Evolutionary conservation across 352 stramenopile species (phyloP), one percentile per base, ranked within the genome.

Genomic region (Peronospora destructor): DNA sequence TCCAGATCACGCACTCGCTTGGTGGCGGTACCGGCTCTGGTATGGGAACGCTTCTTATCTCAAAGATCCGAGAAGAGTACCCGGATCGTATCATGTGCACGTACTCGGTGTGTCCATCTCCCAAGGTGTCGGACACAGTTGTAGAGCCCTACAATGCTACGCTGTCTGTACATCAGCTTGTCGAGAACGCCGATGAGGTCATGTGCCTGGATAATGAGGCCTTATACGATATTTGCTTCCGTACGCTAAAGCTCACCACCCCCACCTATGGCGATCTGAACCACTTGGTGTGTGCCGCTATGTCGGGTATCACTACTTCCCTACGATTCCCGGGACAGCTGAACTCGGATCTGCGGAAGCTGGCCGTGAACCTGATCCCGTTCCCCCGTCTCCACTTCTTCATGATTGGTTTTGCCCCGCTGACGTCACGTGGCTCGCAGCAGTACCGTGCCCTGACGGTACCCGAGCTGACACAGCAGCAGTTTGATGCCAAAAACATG

Each of bases 401-500:
- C 78, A 96, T 99, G 73, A 98, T 98, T 62, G 95, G 95, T 71
- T 99, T 98, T 61, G 96, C 97, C 35, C 97, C 97, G 30, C 66
- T 99, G 47, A 99, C 95, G 10, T 95, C 88, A 45, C 80, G 76
- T 64, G 90, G 85, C 48, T 98, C 94, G 45, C 94, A 98, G 80
- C 91, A 98, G 68, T 99, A 99, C 89, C 94, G 95, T 64, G 89
- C 89, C 19, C 68, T 99, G 46, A 98, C 94, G 17, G 97, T 99
- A 4, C 94, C 96, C 7, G 97, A 99, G 77, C 74, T 99, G 34
- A 99, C 97, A 26, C 84, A 98, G 66, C 95, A 99, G 72, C 91
- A 96, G 59, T 99, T 99, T 63, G 97, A 99, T 68, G 94, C 96
- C 26, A 99, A 99, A 84, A 99, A 99, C 76, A 99, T 99, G 97